These are phyloP conservation scores for Neocucurbitaria cava DNA, from an alignment of 2,329 filamentous ascomycete genomes.

Conservation along the genomic window DNA sequence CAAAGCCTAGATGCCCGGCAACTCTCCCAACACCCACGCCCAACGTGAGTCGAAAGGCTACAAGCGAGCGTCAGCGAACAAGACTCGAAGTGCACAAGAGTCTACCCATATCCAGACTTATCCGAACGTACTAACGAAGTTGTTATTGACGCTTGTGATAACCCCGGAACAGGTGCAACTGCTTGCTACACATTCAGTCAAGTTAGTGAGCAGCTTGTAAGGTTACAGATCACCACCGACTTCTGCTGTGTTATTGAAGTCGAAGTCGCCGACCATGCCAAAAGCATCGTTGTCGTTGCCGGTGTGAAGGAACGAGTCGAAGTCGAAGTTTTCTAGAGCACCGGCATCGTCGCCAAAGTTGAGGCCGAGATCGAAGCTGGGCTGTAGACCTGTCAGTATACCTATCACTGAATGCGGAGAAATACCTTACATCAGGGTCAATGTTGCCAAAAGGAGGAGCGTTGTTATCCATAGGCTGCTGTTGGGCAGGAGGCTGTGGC, in stretches of 20 bases:
- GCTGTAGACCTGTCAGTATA: conserved; percentile 40
- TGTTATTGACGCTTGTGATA: not conserved
- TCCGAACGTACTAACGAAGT: not conserved
- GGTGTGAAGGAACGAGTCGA: conserved; percentile 70
- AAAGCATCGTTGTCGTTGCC: conserved; percentile 54
- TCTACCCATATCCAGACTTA: not conserved
- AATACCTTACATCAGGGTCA: conserved; percentile 42
- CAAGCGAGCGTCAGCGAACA: conserved; percentile 3
- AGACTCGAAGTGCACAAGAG: not conserved
- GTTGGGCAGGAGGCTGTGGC: conserved; percentile 41
- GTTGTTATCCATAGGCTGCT: conserved; percentile 45
- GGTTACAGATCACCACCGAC: conserved; percentile 12
- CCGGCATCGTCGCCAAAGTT: conserved; percentile 61
- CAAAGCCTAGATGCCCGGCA: not conserved
- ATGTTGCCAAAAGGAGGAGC: conserved; percentile 51
- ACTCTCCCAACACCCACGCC: not conserved
- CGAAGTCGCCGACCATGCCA: conserved; percentile 40
- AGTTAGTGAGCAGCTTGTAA: conserved; percentile 1
- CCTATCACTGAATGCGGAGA: not conserved
- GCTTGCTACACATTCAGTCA: conserved; percentile 1
- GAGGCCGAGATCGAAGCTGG: conserved; percentile 50
- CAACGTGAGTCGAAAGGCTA: not conserved
- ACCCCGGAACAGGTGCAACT: not conserved
- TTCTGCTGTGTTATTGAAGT: conserved; percentile 46
- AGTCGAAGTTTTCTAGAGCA: conserved; percentile 72